Evolutionary conservation across 225 moss, liverwort and hornwort species (phyloP).

Genomic region (Antitrichia curtipendula): DNA sequence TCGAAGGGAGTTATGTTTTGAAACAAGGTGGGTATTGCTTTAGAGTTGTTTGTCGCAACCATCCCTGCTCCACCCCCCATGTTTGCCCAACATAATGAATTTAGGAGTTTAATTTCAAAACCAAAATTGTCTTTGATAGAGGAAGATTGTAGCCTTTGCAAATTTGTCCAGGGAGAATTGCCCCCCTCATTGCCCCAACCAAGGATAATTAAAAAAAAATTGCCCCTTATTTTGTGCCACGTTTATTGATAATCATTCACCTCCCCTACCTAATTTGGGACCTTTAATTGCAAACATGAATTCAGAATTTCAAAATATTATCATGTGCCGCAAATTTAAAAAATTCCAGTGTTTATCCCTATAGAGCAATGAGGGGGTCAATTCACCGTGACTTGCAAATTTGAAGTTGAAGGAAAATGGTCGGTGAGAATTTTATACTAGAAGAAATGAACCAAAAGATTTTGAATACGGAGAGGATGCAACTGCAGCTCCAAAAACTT

Average conservation of each 20-base stretch:
- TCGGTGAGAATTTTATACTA: neutral
- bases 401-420: neutral
- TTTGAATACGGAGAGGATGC: neutral
- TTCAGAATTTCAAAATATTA: too few relatives aligned
- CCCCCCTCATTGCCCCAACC: too few relatives aligned
- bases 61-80: rapidly evolving
- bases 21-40: rapidly evolving
- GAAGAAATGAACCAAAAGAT: neutral
- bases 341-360: too few relatives aligned
- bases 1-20: rapidly evolving
- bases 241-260: too few relatives aligned
- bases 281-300: too few relatives aligned
- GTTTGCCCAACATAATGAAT: rapidly evolving
- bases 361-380: too few relatives aligned
- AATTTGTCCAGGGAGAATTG: too few relatives aligned
- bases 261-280: too few relatives aligned
- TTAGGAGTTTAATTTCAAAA: neutral
- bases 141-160: rapidly evolving
- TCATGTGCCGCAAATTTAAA: too few relatives aligned
- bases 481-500: neutral
- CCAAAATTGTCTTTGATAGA: neutral
- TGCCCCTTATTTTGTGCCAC: too few relatives aligned
- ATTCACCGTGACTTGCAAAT: too few relatives aligned
- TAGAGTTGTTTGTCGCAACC: neutral
- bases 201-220: too few relatives aligned